These are phyloP conservation scores for Kluyveromyces marxianus DNA, from an alignment of 1,139 yeast species.

Conservation along the genomic window DNA sequence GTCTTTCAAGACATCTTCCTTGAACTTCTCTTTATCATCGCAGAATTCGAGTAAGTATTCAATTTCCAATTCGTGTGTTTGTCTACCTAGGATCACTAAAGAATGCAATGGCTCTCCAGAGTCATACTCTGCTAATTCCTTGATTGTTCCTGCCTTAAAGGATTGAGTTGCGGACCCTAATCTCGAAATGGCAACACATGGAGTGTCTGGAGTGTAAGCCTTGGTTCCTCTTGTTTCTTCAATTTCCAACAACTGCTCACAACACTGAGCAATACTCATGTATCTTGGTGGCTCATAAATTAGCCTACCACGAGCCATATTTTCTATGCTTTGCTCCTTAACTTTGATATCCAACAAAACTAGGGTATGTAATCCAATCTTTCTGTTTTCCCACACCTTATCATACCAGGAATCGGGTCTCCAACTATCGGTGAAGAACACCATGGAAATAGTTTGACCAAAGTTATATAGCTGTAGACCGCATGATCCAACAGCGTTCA, in stretches of 20 bases:
- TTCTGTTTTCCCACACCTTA: conserved; percentile 82
- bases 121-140: conserved; percentile 68
- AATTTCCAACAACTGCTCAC: conserved; percentile 76
- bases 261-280: conserved; percentile 88
- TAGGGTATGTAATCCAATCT: conserved; percentile 84
- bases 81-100: conserved; percentile 82
- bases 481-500: conserved; percentile 98
- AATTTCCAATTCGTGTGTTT: conserved; percentile 86
- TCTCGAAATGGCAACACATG: conserved; percentile 89
- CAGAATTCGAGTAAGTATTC: conserved; percentile 78
- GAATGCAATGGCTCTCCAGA: conserved; percentile 95
- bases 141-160: conserved; percentile 79
- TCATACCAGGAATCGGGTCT: conserved; percentile 92
- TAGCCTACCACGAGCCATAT: conserved; percentile 85
- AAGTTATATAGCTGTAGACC: conserved; percentile 91
- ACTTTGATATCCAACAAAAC: conserved; percentile 88
- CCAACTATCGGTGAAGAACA: conserved; percentile 92
- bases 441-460: conserved; percentile 94
- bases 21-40: conserved; percentile 55
- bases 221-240: conserved; percentile 68
- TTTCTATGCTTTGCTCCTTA: conserved; percentile 91
- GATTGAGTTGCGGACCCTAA: conserved; percentile 79
- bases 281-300: conserved; percentile 96
- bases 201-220: conserved; percentile 79
- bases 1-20: conserved; percentile 53